Conservation (phyloP, 116 monocot genomes). For the Phalaenopsis hybrid region DNA sequence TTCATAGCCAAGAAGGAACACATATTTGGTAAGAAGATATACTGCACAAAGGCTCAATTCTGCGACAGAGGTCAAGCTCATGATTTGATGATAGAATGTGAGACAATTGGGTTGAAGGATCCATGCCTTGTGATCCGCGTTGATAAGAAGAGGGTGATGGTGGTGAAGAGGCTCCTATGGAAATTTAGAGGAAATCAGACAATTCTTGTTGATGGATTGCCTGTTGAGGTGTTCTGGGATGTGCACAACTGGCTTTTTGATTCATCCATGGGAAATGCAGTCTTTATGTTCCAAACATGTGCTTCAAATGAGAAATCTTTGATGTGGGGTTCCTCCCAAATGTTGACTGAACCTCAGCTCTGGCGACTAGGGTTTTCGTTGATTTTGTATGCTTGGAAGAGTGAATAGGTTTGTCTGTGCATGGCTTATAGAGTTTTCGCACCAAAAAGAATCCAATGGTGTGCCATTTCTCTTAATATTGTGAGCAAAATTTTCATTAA, state of each 20-base stretch:
- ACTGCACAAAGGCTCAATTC: slow-evolving; percentile 46
- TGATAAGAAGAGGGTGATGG: slow-evolving; percentile 65
- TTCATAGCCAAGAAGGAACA: slow-evolving; percentile 67
- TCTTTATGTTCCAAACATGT: slow-evolving; percentile 54
- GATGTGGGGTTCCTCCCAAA: slow-evolving; percentile 26
- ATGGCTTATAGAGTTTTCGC: not conserved
- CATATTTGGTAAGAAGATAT: slow-evolving; percentile 66
- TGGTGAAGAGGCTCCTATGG: slow-evolving; percentile 59
- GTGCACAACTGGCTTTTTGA: slow-evolving; percentile 62
- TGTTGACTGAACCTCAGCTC: slow-evolving; percentile 18
- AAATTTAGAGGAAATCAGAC: slow-evolving; percentile 65
- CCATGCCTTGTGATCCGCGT: slow-evolving; percentile 56
- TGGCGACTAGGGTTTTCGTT: slow-evolving; percentile 36
- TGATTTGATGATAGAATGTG: slow-evolving; percentile 33
- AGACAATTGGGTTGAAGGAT: slow-evolving; percentile 36
- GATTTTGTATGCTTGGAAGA: slow-evolving; percentile 54
- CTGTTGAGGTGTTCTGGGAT: slow-evolving; percentile 61
- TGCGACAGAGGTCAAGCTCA: slow-evolving; percentile 33
- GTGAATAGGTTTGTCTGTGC: slow-evolving; percentile 22
- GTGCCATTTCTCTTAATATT: not conserved
- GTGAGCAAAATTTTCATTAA: not conserved
- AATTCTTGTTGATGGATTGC: slow-evolving; percentile 45
- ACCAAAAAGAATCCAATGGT: not conserved
- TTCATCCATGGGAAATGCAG: slow-evolving; percentile 24
- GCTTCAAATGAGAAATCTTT: slow-evolving; percentile 17